Base-by-base conservation (phyloP, 768 basidiomycete genomes). In the Mycena filopes region DNA sequence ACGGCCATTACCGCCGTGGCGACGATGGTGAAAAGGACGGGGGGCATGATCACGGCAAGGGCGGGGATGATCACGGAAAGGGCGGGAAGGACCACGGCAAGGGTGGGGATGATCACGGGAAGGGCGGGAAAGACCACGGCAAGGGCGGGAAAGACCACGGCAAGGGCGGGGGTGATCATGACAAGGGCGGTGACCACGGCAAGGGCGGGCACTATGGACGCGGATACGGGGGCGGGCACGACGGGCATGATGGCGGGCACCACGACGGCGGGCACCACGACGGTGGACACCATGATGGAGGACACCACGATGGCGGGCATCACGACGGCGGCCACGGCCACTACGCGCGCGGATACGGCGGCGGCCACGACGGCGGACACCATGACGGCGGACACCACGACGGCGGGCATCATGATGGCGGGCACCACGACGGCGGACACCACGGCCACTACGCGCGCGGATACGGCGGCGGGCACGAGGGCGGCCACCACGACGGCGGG, bases 1-100 rank as follows among this genome's bases (percentile, higher is more conserved):
- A 26, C 4, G 23, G 36, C 9, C 15, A 40, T 21, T 21, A 53
- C 21, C 40, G 18, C 9, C 41, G 28, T 3, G 54, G 54, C 4
- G 18, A 55, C 18, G 40, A 28, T 13, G 11, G 42, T 10, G 13
- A 38, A 16, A 20, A 55, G 7, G 46, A 36, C 4, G 38, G 48
- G 8, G n/a, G n/a, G n/a, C n/a, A n/a, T n/a, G 46, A 23, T 11
- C 36, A 41, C 38, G 36, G 46, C 33, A 59, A 49, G 21, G 46
- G 38, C 18, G 48, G 56, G 2, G 20, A 31, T 25, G 20, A 31
- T 25, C 45, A 57, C 45, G 29, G 43, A 13, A 45, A 57, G 29
- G 45, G 55, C 55, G 55, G 36, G 29, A 43, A 36, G 29, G 55
- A 36, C 55, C 29, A 47, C 43, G 28, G 29, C 55, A 31, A 20